A percentile compares a stretch with the other conserved stretches of the same genome.
Evolutionary conservation across 2,329 filamentous ascomycete genomes (phyloP).

Genomic region (Cladophialophora immunda): DNA sequence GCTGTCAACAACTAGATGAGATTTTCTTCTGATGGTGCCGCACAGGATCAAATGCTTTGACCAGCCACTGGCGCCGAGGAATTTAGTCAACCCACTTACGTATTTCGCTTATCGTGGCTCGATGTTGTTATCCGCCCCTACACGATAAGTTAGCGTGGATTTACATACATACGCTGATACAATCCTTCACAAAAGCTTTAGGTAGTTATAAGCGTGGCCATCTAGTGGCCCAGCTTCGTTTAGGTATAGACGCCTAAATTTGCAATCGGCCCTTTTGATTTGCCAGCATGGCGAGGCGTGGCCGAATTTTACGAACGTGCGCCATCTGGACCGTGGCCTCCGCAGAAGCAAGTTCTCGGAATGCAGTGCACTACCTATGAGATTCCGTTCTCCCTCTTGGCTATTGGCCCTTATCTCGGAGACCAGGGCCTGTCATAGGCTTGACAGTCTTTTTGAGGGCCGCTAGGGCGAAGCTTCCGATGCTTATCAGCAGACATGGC

Average conservation of each 20-base stretch:
- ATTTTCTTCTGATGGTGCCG: neutral
- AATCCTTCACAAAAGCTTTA: neutral
- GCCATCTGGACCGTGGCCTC: neutral
- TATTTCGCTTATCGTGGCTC: slow-evolving; percentile 1
- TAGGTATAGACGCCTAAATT: neutral
- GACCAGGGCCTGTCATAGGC: slow-evolving; percentile 8
- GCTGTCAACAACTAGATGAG: neutral
- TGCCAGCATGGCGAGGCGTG: neutral
- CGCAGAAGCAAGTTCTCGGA: slow-evolving; percentile 5
- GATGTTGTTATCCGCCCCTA: neutral
- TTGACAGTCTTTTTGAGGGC: slow-evolving; percentile 8
- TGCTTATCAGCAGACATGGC: slow-evolving; percentile 23
- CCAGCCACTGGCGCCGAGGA: neutral
- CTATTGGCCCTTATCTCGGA: slow-evolving; percentile 9
- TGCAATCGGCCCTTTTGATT: neutral
- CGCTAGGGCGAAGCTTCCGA: slow-evolving; percentile 3
- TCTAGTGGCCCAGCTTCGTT: neutral
- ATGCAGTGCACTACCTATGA: neutral
- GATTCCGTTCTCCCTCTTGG: neutral
- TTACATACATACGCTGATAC: neutral
- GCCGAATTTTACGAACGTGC: neutral
- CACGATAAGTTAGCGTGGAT: neutral
- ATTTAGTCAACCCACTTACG: neutral
- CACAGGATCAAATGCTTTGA: neutral
- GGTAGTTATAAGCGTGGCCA: neutral